These are phyloP conservation scores for Sodiomyces alkalinus DNA, from an alignment of 2,329 filamentous ascomycete genomes.

Conservation along the genomic window DNA sequence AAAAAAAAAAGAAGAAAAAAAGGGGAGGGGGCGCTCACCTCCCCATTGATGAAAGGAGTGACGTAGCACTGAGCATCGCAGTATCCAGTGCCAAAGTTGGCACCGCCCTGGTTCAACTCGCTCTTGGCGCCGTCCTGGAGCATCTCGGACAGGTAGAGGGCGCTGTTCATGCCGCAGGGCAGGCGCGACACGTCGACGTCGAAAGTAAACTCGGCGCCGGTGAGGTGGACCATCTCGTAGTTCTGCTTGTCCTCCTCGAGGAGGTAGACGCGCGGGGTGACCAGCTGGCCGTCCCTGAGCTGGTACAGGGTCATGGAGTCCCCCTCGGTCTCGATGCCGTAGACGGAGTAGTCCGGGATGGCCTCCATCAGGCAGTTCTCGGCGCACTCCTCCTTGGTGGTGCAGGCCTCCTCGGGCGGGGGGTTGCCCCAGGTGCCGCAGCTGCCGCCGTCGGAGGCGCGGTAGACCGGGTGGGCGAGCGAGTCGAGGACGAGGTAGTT, in stretches of 20 bases:
- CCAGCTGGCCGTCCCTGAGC: slow-evolving; percentile 9
- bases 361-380: slow-evolving; percentile 39
- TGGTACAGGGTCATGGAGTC: slow-evolving; percentile 15
- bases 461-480: slow-evolving; percentile 28
- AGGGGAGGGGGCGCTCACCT: too few species aligned
- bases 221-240: slow-evolving; percentile 45
- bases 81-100: slow-evolving; percentile 47
- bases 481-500: slow-evolving; percentile 36
- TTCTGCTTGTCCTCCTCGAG: slow-evolving; percentile 34
- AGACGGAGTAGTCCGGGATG: slow-evolving; percentile 26
- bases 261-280: slow-evolving; percentile 39
- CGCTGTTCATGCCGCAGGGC: slow-evolving; percentile 53
- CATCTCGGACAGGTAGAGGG: slow-evolving; percentile 43
- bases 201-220: slow-evolving; percentile 47
- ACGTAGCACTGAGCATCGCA: slow-evolving; percentile 46
- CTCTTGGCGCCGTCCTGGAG: slow-evolving; percentile 43
- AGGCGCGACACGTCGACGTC: slow-evolving; percentile 50
- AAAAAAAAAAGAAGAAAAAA: too few species aligned
- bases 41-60: slow-evolving; percentile 31
- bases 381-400: slow-evolving; percentile 32
- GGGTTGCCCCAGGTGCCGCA: slow-evolving; percentile 18
- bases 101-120: slow-evolving; percentile 38
- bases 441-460: slow-evolving; percentile 16
- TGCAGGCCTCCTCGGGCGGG: slow-evolving; percentile 28
- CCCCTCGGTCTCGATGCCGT: slow-evolving; percentile 18